Evolutionary conservation across 495 filamentous ascomycete species (phyloP), one percentile per base, ranked within the genome.

Genomic region (Aspergillus incahuasiensis): DNA sequence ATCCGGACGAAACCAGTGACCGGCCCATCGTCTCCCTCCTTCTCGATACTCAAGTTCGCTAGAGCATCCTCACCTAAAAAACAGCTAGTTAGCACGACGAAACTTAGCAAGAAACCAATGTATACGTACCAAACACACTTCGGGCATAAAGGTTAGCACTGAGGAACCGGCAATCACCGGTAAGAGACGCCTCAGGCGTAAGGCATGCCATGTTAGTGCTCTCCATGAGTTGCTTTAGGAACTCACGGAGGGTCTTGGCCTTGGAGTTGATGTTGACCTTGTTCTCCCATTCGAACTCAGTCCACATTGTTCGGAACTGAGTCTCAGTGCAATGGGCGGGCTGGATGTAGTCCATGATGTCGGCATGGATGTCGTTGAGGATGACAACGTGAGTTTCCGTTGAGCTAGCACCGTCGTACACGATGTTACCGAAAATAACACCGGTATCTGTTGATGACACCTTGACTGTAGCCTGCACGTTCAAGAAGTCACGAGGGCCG

Each of bases 311-410:
- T 34, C 95, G 83, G 85, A 99, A 99, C 66, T 97, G 91, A 32
- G 92, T 97, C 78, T 99, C 95, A 13, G 89, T 92, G 78, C 95
- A 99, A 40, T 90, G 81, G 12, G 94, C 95, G 7, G 95, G 95
- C 64, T 97, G 92, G 63, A 99, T 99, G 74, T 99, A 99, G 73
- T 99, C 95, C 95, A 99, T 99, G 64, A 99, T 97, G 68, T 99
- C 95, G 57, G 97, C 94, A 68, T 97, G 95, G 30, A 99, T 86
- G 68, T 99, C 95, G 70, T 97, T 97, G 44, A 99, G 83, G 61
- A 99, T 99, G 63, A 99, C 95, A 8, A 97, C 94, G 61, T 96
- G 94, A 62, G 86, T 91, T 72, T 99, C 95, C 3, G 92, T 96
- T 45, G 89, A 94, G 72, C 90, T 92, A 3, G 92, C 83, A 34